Conservation (phyloP, 139 green algal genomes). For the Chlorella sp. region DNA sequence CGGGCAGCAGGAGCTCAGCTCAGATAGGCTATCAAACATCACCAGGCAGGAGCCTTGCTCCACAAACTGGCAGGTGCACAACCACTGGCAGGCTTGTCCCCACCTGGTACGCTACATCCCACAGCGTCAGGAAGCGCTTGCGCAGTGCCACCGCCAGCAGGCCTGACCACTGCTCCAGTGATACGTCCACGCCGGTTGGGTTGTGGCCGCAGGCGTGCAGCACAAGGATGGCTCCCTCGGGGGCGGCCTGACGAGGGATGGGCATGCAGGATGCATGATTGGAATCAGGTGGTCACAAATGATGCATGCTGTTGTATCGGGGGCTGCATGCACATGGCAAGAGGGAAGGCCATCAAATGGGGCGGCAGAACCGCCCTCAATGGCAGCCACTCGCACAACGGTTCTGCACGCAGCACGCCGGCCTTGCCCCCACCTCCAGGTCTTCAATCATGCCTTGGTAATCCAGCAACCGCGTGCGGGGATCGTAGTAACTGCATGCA, state of each 20-base stretch:
- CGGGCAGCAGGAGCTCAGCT: no score
- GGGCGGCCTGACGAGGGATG: constrained; percentile 56
- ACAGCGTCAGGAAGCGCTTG: neutral
- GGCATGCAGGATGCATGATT: constrained; percentile 44
- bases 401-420: neutral
- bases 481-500: neutral
- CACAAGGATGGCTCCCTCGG: constrained; percentile 89
- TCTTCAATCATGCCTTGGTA: neutral
- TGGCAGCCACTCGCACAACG: no score
- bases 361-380: no score
- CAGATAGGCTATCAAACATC: no score
- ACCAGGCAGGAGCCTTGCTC: no score
- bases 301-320: no score
- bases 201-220: constrained; percentile 98
- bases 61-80: no score
- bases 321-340: no score
- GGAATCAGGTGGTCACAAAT: no score
- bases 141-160: constrained; percentile 57
- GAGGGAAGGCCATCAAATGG: no score
- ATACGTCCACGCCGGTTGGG: constrained; percentile 97
- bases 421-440: neutral
- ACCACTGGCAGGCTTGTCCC: no score
- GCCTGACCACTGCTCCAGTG: constrained; percentile 90
- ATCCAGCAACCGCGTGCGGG: neutral
- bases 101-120: neutral